Evolutionary conservation across 192 early-diverging fungal genomes (phyloP).

Genomic region (Blastocladiella britannica): DNA sequence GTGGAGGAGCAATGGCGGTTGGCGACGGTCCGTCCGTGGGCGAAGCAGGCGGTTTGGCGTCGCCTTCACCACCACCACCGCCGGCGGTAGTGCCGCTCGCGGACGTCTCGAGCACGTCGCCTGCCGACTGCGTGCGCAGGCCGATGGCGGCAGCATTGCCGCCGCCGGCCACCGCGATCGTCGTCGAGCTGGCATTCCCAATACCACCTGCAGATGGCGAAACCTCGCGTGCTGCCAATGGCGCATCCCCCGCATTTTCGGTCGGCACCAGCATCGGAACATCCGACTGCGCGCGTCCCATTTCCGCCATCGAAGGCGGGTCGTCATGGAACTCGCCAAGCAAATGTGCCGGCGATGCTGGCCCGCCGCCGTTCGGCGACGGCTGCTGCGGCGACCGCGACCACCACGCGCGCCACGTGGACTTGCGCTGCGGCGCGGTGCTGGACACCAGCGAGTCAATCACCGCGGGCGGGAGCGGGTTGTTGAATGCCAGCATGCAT

Average conservation of each 20-base stretch:
- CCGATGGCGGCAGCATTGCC: no score
- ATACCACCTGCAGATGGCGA: no score
- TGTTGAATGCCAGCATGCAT: conserved; percentile 30
- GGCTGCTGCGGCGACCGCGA: no score
- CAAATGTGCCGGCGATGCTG: no score
- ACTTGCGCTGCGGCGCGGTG: not conserved
- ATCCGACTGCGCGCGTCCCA: not conserved
- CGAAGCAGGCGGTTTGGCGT: conserved; percentile 8
- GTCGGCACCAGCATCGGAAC: not conserved
- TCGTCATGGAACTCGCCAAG: not conserved
- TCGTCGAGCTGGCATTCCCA: no score
- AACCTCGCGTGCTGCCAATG: no score
- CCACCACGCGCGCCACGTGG: not conserved
- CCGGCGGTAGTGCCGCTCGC: conserved; percentile 4
- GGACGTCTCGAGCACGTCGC: not conserved
- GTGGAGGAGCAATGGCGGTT: conserved; percentile 4
- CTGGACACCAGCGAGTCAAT: no score
- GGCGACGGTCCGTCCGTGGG: conserved; percentile 13
- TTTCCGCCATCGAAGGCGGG: not conserved
- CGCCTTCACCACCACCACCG: conserved; percentile 6
- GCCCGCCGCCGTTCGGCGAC: no score
- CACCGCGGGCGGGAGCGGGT: no score
- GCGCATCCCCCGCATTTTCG: not conserved
- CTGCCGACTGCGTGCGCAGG: not conserved
- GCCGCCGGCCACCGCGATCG: conserved; percentile 12